Percentiles rank a stretch among this genome's conserved stretches.
These are phyloP conservation scores for Onygenales sp. DNA, from an alignment of 2,329 filamentous ascomycete species.

Conservation along the genomic window DNA sequence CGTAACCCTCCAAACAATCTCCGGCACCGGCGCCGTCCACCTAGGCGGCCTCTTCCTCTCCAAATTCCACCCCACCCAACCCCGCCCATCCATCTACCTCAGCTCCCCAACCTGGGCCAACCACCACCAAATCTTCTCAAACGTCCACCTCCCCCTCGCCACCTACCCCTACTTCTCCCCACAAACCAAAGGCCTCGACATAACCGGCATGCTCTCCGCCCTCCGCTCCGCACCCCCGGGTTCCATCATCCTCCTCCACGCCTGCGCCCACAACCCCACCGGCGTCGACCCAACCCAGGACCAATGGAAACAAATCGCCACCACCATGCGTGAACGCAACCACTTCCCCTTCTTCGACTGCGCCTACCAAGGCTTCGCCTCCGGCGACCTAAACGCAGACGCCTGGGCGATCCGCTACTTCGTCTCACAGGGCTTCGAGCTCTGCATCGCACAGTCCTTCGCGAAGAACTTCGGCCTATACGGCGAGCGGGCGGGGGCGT, in stretches of 20 bases:
- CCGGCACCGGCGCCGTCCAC: constrained; percentile 90
- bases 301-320: constrained; percentile 87
- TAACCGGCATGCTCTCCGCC: constrained; percentile 71
- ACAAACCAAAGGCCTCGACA: constrained; percentile 81
- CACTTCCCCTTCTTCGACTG: constrained; percentile 99
- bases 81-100: constrained; percentile 70
- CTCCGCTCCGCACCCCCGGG: constrained; percentile 63
- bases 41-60: constrained; percentile 87
- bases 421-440: constrained; percentile 76
- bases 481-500: constrained; percentile 89
- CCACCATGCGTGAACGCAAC: constrained; percentile 62
- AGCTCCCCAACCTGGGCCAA: constrained; percentile 97
- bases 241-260: constrained; percentile 84
- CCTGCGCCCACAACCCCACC: constrained; percentile 96
- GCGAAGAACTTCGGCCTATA: constrained; percentile 72
- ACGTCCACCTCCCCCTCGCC: constrained; percentile 68
- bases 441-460: constrained; percentile 51
- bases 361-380: constrained; percentile 96
- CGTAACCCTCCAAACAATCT: constrained; percentile 85
- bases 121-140: constrained; percentile 96
- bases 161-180: constrained; percentile 92
- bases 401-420: constrained; percentile 93
- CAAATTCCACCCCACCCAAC: constrained; percentile 65
- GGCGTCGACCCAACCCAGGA: constrained; percentile 89
- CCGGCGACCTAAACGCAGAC: constrained; percentile 75